Evolutionary conservation across 306 rosid species (phyloP), one percentile per base, ranked within the genome.

Genomic region (Sindora glabra): DNA sequence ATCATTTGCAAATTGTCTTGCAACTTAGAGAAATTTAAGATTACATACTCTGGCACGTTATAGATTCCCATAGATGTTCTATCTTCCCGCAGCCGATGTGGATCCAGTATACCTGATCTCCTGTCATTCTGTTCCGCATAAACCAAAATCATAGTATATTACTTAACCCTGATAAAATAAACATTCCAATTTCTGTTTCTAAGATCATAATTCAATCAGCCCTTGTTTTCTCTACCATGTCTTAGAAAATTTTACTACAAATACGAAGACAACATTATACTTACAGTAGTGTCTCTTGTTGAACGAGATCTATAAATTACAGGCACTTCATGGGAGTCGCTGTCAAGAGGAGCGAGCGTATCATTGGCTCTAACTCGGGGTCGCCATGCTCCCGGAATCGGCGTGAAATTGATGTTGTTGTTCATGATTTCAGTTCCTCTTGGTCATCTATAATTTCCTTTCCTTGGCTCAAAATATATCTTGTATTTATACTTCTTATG

Each of bases 11-110:
- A 1, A 1, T 27, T 3, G 7, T n/a, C 23, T 26, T 40, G 14
- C 11, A 8, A 45, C 1, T 25, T 13, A 3, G 15, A 13, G 21
- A 21, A 16, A 18, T 30, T 41, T 6, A 8, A 6, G 34, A 22
- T 46, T 69, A 78, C 79, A 76, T 69, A 78, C 79, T 79, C 45
- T 26, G 75, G 18, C 40, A 22, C 21, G 26, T 42, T 63, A 6
- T 15, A 17, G 17, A 26, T 59, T 6, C 30, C 10, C 24, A 23
- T 30, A 6, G 54, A n/a, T 2, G 14, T 25, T 48, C 59, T 62
- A 13, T 64, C 64, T 15, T 12, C 63, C 11, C 16, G 42, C 5
- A 62, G 37, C 23, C 34, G 47, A 32, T 29, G 34, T 22, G 67
- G 22, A 50, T 40, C 50, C 14, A 9, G 56, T 2, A 61, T 15